Base-by-base conservation (phyloP, 768 basidiomycete species). In the Russula vinacea region DNA sequence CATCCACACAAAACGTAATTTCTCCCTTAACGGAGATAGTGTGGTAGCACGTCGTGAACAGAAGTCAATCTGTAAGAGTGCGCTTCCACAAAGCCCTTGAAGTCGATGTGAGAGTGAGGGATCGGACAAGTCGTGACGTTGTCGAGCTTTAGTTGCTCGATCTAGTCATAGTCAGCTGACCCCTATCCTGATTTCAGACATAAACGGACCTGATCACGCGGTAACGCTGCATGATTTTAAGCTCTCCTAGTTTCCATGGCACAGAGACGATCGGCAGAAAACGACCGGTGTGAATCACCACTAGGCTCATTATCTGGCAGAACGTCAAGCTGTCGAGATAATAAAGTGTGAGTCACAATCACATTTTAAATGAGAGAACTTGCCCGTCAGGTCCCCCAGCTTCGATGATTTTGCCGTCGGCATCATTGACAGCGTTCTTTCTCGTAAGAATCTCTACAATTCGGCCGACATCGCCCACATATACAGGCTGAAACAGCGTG, bases 181-280 rank as follows among this genome's bases (percentile, higher is more conserved):
- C 8, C 29, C 19, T 40, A 42, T 17, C n/a, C 5, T 1, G n/a
- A 52, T 42, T 42, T 10, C 5, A 11, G n/a, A 13, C 24, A 2
- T 35, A 6, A 54, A 45, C 53, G 6, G 3, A 88, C 89, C 79
- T 91, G 89, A 65, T 82, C 82, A 39, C 83, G 78, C 16, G 90
- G 90, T 89, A 19, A 91, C 74, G 78, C 74, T 90, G 88, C 56
- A 89, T 70, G 42, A 91, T 70, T 75, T 90, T 87, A n/a, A 87
- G 62, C 67, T 76, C 79, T 4, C 89, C 89, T 32, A 89, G 60
- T 42, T 76, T 73, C 72, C 82, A 89, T 0, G 89, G 89, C 6
- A 90, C 64, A 9, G 85, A 84, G 13, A 91, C 62, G 58, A 90
- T 82, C 1, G 83, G 82, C 33, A 89, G 78, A 60, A 72, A 70